Evolutionary conservation across 2,329 filamentous ascomycete genomes (phyloP), one percentile per base, ranked within the genome.

Genomic region (Colletotrichum somersetense): DNA sequence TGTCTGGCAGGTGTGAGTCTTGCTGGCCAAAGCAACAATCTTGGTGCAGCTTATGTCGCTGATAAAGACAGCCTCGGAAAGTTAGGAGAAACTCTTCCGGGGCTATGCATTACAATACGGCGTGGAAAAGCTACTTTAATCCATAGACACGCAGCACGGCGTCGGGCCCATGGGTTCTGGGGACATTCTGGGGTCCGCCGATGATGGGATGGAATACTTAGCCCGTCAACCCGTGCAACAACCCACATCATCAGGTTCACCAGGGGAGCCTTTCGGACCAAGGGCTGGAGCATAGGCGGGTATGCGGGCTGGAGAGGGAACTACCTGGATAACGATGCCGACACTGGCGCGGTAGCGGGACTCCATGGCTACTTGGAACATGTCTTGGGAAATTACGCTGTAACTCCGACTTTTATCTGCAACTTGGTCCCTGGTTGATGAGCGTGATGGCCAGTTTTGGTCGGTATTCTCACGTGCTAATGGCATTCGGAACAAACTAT

Each of bases 1-100:
- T 50, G 3, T 16, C 26, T 23, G 40, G 52, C 38, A 42, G 55
- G 52, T 18, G 16, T 52, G 1, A 33, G 18, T 33, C 18, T n/a
- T 33, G 38, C 56, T 20, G 23, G 44, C n/a, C 23, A 48, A 33
- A 38, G 46, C 14, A 55, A 14, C 23, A 16, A 66, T 8, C 26
- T 33, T 26, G 40, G 6, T 11, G 30, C 2, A 33, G 26, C 11
- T 35, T 33, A 33, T 30, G n/a, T 46, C 16, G 12, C 16, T 26
- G 26, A 50, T 30, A 35, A 46, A 53, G 42, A 7, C 38, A 12
- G 35, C 40, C 44, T 18, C 33, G 3, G 26, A 59, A 26, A 40
- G 16, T 26, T n/a, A 65, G 67, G 67, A 70, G 67, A 35, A 66
- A 61, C 20, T 40, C 48, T 62, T 70, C 67, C 62, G 62, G 62